These are phyloP conservation scores for Leccinellum rugosiceps DNA, from an alignment of 768 basidiomycete genomes.

Conservation along the genomic window DNA sequence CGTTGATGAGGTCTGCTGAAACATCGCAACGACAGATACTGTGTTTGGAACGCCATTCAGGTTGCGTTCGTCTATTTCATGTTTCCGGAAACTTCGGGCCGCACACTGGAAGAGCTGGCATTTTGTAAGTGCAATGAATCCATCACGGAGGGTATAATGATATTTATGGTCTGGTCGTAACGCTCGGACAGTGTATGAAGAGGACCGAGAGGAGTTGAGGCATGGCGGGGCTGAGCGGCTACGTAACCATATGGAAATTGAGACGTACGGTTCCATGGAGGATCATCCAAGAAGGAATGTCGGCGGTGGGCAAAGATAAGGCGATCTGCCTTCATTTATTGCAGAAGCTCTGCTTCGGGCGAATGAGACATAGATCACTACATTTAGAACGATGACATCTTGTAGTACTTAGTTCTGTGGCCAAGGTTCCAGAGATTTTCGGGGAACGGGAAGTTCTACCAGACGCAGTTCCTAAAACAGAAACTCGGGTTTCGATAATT, in stretches of 20 bases:
- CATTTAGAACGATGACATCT: no score
- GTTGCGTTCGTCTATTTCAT: not conserved
- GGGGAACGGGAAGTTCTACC: no score
- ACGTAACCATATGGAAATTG: not conserved
- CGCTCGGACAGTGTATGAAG: not conserved
- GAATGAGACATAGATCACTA: not conserved
- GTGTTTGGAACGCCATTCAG: not conserved
- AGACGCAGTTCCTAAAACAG: no score
- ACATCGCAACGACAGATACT: not conserved
- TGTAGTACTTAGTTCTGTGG: no score
- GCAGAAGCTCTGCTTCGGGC: not conserved
- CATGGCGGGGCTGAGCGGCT: not conserved
- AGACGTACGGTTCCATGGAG: not conserved
- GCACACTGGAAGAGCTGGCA: not conserved
- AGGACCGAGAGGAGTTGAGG: not conserved
- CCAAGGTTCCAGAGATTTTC: no score
- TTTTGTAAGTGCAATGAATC: not conserved
- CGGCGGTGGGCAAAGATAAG: not conserved
- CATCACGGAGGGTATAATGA: not conserved
- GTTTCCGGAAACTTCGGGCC: not conserved
- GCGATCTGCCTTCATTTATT: not conserved
- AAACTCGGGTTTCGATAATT: no score
- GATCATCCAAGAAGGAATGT: not conserved
- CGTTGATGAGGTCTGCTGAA: not conserved
- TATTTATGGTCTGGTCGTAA: not conserved